These are phyloP conservation scores for Nitzschia sp. DNA, from an alignment of 108 stramenopile genomes.

Conservation along the genomic window DNA sequence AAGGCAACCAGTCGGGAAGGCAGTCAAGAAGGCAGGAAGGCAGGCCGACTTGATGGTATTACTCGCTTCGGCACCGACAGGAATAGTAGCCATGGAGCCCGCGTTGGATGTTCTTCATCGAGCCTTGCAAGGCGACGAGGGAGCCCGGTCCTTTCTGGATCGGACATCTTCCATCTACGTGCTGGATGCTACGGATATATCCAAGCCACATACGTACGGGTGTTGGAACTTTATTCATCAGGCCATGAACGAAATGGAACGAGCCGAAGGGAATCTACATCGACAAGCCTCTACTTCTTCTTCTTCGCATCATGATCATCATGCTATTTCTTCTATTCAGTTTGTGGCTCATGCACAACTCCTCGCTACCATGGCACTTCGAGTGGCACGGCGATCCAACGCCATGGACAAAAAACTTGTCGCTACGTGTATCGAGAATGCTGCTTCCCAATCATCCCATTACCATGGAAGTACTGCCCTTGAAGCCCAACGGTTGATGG, in stretches of 20 bases:
- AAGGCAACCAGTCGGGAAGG: too few species aligned
- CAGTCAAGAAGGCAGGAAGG: too few species aligned
- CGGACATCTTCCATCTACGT: conserved; percentile 72
- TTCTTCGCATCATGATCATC: too few species aligned
- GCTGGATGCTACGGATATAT: conserved; percentile 59
- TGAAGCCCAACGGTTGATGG: conserved; percentile 48
- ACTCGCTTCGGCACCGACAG: too few species aligned
- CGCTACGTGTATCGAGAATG: conserved; percentile 64
- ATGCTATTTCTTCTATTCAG: not conserved
- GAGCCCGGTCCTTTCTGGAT: conserved; percentile 69
- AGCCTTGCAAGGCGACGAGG: conserved; percentile 64
- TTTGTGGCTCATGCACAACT: conserved; percentile 61
- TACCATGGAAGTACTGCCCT: conserved; percentile 38
- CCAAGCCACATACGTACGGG: conserved; percentile 68
- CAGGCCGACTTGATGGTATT: too few species aligned
- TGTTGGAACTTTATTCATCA: conserved; percentile 86
- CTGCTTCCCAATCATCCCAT: too few species aligned
- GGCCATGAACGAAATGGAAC: conserved; percentile 77
- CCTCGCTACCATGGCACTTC: conserved; percentile 65
- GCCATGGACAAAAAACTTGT: conserved; percentile 54
- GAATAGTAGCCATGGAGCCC: conserved; percentile 47
- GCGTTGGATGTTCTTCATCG: conserved; percentile 62
- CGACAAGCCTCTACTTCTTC: not conserved
- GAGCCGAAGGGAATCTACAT: conserved; percentile 36
- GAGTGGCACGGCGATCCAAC: conserved; percentile 68